Percentiles rank a stretch among this genome's conserved stretches.
Conservation (phyloP, 192 early-diverging fungal genomes). For the Entomortierella lignicola region DNA sequence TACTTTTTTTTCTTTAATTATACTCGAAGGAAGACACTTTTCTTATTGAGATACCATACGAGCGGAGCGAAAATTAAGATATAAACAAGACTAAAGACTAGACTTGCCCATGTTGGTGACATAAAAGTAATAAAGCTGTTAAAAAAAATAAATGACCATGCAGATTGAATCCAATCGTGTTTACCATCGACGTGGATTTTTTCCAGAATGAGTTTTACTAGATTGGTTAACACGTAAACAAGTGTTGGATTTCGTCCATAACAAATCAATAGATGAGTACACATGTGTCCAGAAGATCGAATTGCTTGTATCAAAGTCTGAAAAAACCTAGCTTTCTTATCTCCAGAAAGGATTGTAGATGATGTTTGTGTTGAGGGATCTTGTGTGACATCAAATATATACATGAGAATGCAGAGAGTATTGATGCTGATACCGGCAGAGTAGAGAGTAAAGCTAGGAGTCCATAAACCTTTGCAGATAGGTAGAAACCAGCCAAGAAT, state of each 20-base stretch:
- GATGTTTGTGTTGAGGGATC: neutral
- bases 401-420: constrained; percentile 37
- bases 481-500: constrained; percentile 52
- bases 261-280: constrained; percentile 38
- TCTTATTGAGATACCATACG: constrained; percentile 15
- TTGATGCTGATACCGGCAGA: constrained; percentile 40
- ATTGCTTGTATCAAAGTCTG: neutral
- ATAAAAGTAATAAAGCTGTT: constrained; percentile 28
- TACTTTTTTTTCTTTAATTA: neutral
- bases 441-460: constrained; percentile 59
- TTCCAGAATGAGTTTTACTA: constrained; percentile 30
- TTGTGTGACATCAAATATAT: constrained; percentile 40
- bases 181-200: constrained; percentile 11
- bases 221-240: constrained; percentile 56
- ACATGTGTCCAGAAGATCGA: neutral
- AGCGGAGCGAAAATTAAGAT: constrained; percentile 32
- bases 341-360: no score
- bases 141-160: constrained; percentile 29
- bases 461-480: constrained; percentile 67
- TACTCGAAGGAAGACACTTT: constrained; percentile 11
- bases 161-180: constrained; percentile 16
- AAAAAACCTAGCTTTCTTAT: no score
- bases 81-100: constrained; percentile 30
- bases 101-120: constrained; percentile 22
- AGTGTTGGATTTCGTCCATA: constrained; percentile 62